phyloP scores from a whole-genome alignment of 2,329 filamentous ascomycete genomes.

The Fusarium robinianum region DNA sequence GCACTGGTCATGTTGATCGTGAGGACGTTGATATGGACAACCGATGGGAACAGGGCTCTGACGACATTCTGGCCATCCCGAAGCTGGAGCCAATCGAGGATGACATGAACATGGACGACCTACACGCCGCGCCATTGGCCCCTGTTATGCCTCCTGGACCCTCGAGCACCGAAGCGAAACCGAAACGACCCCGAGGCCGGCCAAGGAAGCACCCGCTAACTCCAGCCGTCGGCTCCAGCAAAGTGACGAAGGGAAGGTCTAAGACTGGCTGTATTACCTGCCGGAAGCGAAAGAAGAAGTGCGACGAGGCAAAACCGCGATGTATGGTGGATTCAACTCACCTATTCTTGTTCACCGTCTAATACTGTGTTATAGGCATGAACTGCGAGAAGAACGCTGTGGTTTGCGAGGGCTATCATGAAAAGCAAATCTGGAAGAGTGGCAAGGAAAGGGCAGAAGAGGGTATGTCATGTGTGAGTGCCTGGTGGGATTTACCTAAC shows the following conservation, averaged over 20 bases:
- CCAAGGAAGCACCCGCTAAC: constrained; percentile 79
- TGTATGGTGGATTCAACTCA: constrained; percentile 48
- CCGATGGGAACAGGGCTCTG: constrained; percentile 53
- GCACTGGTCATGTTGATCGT: constrained; percentile 46
- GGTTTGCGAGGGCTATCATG: constrained; percentile 86
- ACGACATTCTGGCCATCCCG: constrained; percentile 53
- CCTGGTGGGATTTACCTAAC: constrained; percentile 15
- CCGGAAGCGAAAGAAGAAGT: constrained; percentile 73
- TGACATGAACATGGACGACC: constrained; percentile 56
- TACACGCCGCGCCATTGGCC: constrained; percentile 49
- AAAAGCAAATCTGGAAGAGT: constrained; percentile 85
- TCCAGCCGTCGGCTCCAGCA: constrained; percentile 61
- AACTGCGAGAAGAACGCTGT: constrained; percentile 95
- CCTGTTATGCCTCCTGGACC: constrained; percentile 24
- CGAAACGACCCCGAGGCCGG: constrained; percentile 73
- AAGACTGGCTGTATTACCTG: constrained; percentile 73
- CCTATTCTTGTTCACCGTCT: constrained; percentile 1
- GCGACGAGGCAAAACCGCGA: constrained; percentile 68
- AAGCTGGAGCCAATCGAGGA: constrained; percentile 64
- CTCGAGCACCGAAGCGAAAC: constrained; percentile 44
- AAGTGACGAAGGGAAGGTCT: constrained; percentile 76
- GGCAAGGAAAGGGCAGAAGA: constrained; percentile 77
- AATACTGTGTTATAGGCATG: constrained; percentile 59
- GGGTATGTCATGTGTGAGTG: constrained; percentile 47
- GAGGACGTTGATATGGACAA: constrained; percentile 48